Base-by-base conservation (phyloP, 2,329 filamentous ascomycete species). In the Talaromyces sp. region DNA sequence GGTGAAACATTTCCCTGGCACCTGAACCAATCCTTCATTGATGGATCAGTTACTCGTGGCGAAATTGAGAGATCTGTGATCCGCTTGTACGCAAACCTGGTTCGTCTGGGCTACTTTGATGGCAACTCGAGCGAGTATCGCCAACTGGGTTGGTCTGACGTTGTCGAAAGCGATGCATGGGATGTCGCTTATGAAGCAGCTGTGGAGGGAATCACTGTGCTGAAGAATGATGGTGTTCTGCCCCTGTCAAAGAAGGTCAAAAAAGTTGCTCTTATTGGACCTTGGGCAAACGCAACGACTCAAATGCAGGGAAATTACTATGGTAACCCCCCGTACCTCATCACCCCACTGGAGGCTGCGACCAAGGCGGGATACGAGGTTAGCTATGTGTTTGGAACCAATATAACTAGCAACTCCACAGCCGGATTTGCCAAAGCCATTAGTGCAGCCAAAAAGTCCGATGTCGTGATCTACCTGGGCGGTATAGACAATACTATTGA, bases 241-340 rank as follows among this genome's bases (percentile, higher is more conserved):
- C 83, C 83, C 0, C 68, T 84, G 4, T 67, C 77, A 4, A 67
- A 69, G 4, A 68, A 75, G 16, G 70, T 66, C 16, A 72, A 69
- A 2, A 74, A 72, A 50, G 75, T 88, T 3, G 85, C 83, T 0
- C 72, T 88, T 51, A 75, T 88, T 31, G 86, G 85, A 0, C 80
- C 79, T 54, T 88, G 84, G 79, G 84, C 82, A 2, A 85, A 85
- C 57, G 82, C 82, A 6, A 84, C 83, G 0, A 75, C 73, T 4
- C 79, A 86, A 63, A 79, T 88, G 75, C 83, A 83, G 57, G 86
- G 85, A 0, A 85, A 85, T 66, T 88, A 89, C 72, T 77, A 69
- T 61, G 85, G 86, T 31, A 72, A 78, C 2, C 78, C 86, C 0
- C 83, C 84, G 0, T 88, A 83, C 70, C 73, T 84, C 3, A 80